Conservation (phyloP, 768 basidiomycete species). For the Termitomyces titanicus region DNA sequence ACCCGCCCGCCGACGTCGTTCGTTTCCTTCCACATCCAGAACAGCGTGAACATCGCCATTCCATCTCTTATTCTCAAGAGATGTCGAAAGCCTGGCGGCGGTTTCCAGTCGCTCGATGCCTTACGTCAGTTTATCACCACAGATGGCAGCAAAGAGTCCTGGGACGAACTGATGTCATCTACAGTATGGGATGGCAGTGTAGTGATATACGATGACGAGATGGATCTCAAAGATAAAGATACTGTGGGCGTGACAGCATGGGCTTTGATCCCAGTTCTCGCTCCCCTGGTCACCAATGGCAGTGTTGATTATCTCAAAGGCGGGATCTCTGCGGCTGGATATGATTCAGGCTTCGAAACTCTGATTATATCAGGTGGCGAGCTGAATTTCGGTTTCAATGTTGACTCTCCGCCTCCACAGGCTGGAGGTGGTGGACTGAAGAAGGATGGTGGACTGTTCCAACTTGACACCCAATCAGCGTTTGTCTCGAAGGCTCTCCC, state of each 20-base stretch:
- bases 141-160: conserved; percentile 63
- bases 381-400: conserved; percentile 15
- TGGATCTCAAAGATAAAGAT: conserved; percentile 61
- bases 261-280: conserved; percentile 63
- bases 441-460: conserved; percentile 54
- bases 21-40: conserved; percentile 57
- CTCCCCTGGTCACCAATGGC: conserved; percentile 53
- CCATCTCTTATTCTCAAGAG: conserved; percentile 90
- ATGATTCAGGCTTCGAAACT: conserved; percentile 51
- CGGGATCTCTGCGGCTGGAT: conserved; percentile 61
- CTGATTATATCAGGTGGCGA: conserved; percentile 46
- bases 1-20: conserved; percentile 70
- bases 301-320: conserved; percentile 68
- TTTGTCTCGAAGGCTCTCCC: conserved; percentile 47
- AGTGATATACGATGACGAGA: conserved; percentile 75
- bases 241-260: conserved; percentile 59
- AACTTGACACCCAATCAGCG: conserved; percentile 60
- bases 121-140: conserved; percentile 82
- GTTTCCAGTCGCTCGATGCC: conserved; percentile 61
- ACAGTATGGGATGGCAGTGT: conserved; percentile 69
- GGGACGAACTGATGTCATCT: conserved; percentile 59
- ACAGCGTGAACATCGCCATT: conserved; percentile 82
- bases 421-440: conserved; percentile 21
- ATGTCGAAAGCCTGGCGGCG: conserved; percentile 65
- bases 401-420: conserved; percentile 19